Percentiles rank a stretch among this genome's conserved stretches.
Conservation (phyloP, 371 early-diverging fungal genomes). For the Lichtheimia ornata region DNA sequence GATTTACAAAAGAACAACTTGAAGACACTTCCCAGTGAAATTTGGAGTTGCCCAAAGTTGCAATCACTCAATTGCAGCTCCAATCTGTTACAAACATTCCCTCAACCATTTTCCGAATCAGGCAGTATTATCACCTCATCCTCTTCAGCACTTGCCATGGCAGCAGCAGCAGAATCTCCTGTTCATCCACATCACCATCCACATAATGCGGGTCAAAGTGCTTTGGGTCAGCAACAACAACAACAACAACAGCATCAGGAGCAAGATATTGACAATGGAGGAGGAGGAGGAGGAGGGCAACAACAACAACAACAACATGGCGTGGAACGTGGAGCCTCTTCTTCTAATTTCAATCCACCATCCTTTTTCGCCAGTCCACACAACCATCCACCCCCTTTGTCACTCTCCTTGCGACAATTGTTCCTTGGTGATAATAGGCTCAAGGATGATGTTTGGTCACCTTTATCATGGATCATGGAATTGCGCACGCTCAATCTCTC, state of each 20-base stretch:
- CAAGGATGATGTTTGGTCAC: slow-evolving; percentile 80
- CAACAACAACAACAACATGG: not conserved
- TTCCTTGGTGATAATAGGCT: slow-evolving; percentile 82
- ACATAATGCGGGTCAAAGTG: too few species aligned
- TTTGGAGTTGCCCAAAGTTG: slow-evolving; percentile 81
- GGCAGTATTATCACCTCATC: too few species aligned
- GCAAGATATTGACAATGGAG: not conserved
- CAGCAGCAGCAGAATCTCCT: slow-evolving; percentile 3
- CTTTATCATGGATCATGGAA: slow-evolving; percentile 71
- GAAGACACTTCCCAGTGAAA: slow-evolving; percentile 74
- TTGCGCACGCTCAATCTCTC: slow-evolving; percentile 78
- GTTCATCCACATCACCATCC: too few species aligned
- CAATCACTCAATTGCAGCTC: slow-evolving; percentile 72
- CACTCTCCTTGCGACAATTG: slow-evolving; percentile 61
- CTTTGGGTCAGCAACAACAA: not conserved
- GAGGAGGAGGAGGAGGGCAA: not conserved
- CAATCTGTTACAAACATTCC: slow-evolving; percentile 65
- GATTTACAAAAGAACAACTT: slow-evolving; percentile 67
- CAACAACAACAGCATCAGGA: slow-evolving; percentile 17
- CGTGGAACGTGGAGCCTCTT: too few species aligned
- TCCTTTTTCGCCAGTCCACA: slow-evolving; percentile 51
- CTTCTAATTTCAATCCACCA: slow-evolving; percentile 45
- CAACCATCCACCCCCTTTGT: slow-evolving; percentile 65
- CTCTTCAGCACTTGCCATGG: not conserved
- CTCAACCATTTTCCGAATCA: slow-evolving; percentile 28